Evolutionary conservation across 257 asterid genomes (phyloP).

Genomic region (Rubia yunnanensis): DNA sequence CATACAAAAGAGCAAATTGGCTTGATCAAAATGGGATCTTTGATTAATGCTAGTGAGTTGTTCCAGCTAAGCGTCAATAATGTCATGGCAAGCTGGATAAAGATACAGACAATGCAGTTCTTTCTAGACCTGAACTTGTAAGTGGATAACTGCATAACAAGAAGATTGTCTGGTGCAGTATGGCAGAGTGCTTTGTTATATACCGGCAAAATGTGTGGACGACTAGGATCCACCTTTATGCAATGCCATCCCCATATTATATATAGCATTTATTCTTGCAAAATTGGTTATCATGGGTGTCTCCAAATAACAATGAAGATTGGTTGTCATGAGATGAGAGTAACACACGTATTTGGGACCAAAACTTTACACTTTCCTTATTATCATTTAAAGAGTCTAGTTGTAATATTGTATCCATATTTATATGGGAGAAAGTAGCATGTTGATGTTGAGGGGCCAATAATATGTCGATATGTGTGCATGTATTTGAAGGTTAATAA

Average conservation of each 20-base stretch:
- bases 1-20: not conserved
- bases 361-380: too few relatives aligned
- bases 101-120: not conserved
- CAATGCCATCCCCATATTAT: constrained; percentile 8
- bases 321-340: not conserved
- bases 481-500: too few relatives aligned
- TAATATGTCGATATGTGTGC: too few relatives aligned
- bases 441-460: too few relatives aligned
- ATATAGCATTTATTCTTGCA: not conserved
- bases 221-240: constrained; percentile 3
- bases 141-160: not conserved
- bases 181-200: not conserved
- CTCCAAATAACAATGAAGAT: not conserved
- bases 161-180: not conserved
- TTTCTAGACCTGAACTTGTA: not conserved
- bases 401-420: too few relatives aligned
- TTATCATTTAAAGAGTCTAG: too few relatives aligned
- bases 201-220: constrained; percentile 6
- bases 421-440: too few relatives aligned
- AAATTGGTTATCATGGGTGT: not conserved
- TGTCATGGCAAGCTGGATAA: not conserved
- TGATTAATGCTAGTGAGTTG: not conserved
- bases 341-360: not conserved
- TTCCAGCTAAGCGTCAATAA: not conserved
- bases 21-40: not conserved